These are phyloP conservation scores for Aspergillus indologenus DNA, from an alignment of 495 filamentous ascomycete species.

Conservation along the genomic window DNA sequence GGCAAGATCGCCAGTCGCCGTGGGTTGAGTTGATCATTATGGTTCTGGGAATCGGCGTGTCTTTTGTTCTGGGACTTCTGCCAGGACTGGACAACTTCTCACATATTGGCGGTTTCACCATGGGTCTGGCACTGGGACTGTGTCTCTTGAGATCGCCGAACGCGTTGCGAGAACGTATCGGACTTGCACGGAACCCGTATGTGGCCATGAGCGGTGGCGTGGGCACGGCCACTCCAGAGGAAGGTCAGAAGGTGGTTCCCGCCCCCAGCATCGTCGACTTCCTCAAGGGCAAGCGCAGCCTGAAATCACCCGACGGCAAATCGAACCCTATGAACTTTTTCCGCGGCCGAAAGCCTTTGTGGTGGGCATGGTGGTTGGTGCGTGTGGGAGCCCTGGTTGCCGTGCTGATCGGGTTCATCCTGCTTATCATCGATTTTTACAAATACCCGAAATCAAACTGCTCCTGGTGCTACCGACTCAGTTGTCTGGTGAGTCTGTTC, in stretches of 20 bases:
- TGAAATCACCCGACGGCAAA: constrained; percentile 26
- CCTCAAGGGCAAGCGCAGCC: constrained; percentile 39
- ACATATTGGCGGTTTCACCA: constrained; percentile 93
- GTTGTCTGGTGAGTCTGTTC: constrained; percentile 74
- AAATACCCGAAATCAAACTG: constrained; percentile 67
- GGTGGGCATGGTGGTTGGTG: constrained; percentile 98
- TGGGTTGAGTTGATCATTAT: constrained; percentile 81
- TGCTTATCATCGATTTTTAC: constrained; percentile 89
- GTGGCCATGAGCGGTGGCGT: constrained; percentile 53
- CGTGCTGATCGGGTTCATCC: constrained; percentile 75
- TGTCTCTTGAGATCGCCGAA: constrained; percentile 85
- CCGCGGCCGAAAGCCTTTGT: constrained; percentile 83
- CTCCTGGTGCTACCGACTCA: constrained; percentile 89
- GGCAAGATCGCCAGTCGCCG: constrained; percentile 71
- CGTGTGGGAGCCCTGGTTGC: constrained; percentile 74
- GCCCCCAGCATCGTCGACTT: constrained; percentile 25
- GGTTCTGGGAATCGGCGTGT: constrained; percentile 76
- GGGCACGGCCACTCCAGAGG: constrained; percentile 18
- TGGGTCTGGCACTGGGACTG: constrained; percentile 84
- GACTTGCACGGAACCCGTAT: constrained; percentile 62
- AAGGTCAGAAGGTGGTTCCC: constrained; percentile 28
- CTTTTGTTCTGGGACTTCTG: constrained; percentile 87
- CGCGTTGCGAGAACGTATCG: constrained; percentile 70
- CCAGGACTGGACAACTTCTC: constrained; percentile 96
- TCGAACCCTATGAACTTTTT: constrained; percentile 73